These are phyloP conservation scores for Saturnispora saitoi DNA, from an alignment of 805 yeast species.

Conservation along the genomic window DNA sequence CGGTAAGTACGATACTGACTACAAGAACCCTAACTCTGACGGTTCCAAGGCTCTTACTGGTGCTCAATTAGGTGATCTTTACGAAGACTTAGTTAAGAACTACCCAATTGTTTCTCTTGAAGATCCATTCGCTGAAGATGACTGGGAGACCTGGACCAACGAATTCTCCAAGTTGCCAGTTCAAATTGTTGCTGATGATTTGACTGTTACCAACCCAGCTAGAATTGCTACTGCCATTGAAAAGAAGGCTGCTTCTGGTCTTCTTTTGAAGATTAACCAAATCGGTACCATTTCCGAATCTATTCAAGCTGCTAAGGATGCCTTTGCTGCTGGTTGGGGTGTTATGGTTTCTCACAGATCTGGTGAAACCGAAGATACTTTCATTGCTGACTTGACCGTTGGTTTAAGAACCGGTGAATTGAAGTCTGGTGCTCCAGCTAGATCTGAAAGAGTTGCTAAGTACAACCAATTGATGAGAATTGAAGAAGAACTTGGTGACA, in stretches of 20 bases:
- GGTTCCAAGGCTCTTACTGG: constrained; percentile 86
- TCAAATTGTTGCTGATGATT: constrained; percentile 96
- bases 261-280: constrained; percentile 97
- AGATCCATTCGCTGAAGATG: constrained; percentile 99
- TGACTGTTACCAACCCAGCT: constrained; percentile 95
- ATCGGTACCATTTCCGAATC: constrained; percentile 96
- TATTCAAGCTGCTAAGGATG: constrained; percentile 91
- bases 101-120: constrained; percentile 98
- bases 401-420: constrained; percentile 98
- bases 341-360: constrained; percentile 99
- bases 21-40: constrained; percentile 95
- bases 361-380: constrained; percentile 98
- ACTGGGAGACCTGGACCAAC: constrained; percentile 97
- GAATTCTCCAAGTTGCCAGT: constrained; percentile 67
- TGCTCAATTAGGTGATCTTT: constrained; percentile 76
- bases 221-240: constrained; percentile 95
- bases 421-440: constrained; percentile 99
- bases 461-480: constrained; percentile 97
- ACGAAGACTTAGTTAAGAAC: constrained; percentile 68
- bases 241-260: constrained; percentile 90
- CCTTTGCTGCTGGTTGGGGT: constrained; percentile 97
- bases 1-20: constrained; percentile 95
- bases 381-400: constrained; percentile 95
- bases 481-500: constrained; percentile 97
- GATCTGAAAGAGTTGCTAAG: constrained; percentile 99